These are phyloP conservation scores for Epichloe coenophiala DNA, from an alignment of 2,329 filamentous ascomycete genomes.

Conservation along the genomic window DNA sequence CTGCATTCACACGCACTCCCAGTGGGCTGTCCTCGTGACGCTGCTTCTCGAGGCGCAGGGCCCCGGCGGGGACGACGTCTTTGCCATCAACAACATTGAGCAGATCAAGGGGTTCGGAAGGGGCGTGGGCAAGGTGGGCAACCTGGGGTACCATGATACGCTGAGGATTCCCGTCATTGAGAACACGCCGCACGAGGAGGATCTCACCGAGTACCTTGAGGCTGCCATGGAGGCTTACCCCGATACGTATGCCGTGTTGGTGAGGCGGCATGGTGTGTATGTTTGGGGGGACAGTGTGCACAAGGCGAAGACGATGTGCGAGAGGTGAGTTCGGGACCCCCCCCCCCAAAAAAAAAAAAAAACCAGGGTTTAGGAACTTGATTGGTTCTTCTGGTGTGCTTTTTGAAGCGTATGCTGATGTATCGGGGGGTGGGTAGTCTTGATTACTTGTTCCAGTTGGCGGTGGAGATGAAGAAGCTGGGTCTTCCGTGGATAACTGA, in stretches of 20 bases:
- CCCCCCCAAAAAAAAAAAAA: accelerated
- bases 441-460: conserved; percentile 96
- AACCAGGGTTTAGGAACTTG: too few species aligned
- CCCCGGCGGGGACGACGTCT: conserved; percentile 36
- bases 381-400: neutral
- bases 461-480: conserved; percentile 92
- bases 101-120: conserved; percentile 81
- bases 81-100: conserved; percentile 95
- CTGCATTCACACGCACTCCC: conserved; percentile 98
- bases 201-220: conserved; percentile 81
- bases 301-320: conserved; percentile 95
- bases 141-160: conserved; percentile 86
- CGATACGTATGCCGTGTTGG: conserved; percentile 86
- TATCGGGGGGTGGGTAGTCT: conserved; percentile 28
- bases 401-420: neutral
- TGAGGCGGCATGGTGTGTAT: conserved; percentile 87
- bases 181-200: conserved; percentile 94
- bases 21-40: conserved; percentile 93
- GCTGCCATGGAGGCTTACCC: conserved; percentile 82
- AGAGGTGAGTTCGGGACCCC: conserved; percentile 45
- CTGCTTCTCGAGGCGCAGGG: conserved; percentile 59
- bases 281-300: conserved; percentile 95
- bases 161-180: conserved; percentile 91
- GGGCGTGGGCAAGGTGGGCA: conserved; percentile 63
- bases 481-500: conserved; percentile 57